Base-by-base conservation (phyloP, 164 flowering plant species). In the Pachysandra terminalis region DNA sequence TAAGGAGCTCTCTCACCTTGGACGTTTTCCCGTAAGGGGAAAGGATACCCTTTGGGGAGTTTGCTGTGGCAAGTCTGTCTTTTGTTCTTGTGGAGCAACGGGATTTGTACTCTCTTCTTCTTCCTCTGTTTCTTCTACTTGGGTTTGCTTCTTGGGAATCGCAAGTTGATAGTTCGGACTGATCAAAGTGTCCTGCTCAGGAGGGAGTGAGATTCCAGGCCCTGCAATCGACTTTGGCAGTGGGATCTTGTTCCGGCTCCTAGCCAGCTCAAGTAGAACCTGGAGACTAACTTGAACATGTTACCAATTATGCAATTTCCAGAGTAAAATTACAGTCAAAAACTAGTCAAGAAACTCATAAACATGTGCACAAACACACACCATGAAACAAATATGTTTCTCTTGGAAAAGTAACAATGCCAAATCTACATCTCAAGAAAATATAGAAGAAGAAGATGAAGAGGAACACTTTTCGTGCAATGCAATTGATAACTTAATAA, bases 141-240 rank as follows among this genome's bases (percentile, higher is more conserved):
- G 69, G 9, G 81, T 55, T 67, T 68, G 84, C 71, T 78, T 90
- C 79, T 59, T 84, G 21, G 95, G 88, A 37, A 96, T 78, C 2
- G 75, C 88, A 22, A 96, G 85, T 66, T 96, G 98, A 82, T 93
- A 96, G 73, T 93, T 96, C 0, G 98, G 97, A 75, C 82, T 81
- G 61, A 90, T 81, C 75, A 93, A 66, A 8, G 93, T 85, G 75
- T 93, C 95, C 70, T 86, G 85, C 40, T 93, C 96, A 3, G 98
- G 91, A 22, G 98, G 95, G 21, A 89, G 89, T 7, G 93, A 82
- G 49, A 90, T 80, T 27, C 91, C 90, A 7, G 85, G 80, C 62
- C 90, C 88, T 21, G 87, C 68, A 59, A 82, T 81, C 21, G 92
- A 74, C 69, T 87, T 92, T 9, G 94, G 96, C 71, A 90, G 74